These are phyloP conservation scores for Hygrophorus pudorinus DNA, from an alignment of 768 basidiomycete genomes.

Conservation along the genomic window DNA sequence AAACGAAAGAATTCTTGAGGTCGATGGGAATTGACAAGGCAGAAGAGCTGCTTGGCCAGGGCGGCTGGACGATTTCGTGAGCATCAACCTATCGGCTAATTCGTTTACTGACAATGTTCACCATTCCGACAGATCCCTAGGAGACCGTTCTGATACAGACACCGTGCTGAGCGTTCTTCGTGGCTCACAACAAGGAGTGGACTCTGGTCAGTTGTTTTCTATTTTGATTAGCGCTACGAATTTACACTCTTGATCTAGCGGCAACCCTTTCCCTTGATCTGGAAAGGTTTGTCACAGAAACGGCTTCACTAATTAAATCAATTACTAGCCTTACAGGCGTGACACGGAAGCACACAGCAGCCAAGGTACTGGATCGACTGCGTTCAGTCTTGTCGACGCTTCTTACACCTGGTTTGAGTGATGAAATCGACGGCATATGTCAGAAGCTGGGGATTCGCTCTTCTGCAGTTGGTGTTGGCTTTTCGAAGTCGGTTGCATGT, in stretches of 20 bases:
- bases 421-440: constrained; percentile 63
- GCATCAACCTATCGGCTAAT: constrained; percentile 8
- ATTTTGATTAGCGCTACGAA: constrained; percentile 5
- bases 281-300: constrained; percentile 40
- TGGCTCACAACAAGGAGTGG: constrained; percentile 4
- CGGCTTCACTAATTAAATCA: constrained; percentile 38
- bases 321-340: constrained; percentile 31
- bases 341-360: constrained; percentile 30
- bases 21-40: constrained; percentile 73
- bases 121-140: no score
- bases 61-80: constrained; percentile 70
- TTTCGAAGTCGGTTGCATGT: constrained; percentile 33
- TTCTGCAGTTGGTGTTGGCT: constrained; percentile 33
- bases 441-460: constrained; percentile 40
- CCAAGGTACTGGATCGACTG: constrained; percentile 42
- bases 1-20: constrained; percentile 75
- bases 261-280: constrained; percentile 41
- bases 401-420: constrained; percentile 60
- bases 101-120: not conserved
- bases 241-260: constrained; percentile 23
- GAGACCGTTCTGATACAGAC: not conserved
- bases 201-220: constrained; percentile 5
- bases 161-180: constrained; percentile 3
- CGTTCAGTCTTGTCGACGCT: constrained; percentile 52
- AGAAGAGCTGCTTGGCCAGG: constrained; percentile 58